Evolutionary conservation across 2,329 filamentous ascomycete genomes (phyloP), one percentile per base, ranked within the genome.

Genomic region (Beauveria bassiana): DNA sequence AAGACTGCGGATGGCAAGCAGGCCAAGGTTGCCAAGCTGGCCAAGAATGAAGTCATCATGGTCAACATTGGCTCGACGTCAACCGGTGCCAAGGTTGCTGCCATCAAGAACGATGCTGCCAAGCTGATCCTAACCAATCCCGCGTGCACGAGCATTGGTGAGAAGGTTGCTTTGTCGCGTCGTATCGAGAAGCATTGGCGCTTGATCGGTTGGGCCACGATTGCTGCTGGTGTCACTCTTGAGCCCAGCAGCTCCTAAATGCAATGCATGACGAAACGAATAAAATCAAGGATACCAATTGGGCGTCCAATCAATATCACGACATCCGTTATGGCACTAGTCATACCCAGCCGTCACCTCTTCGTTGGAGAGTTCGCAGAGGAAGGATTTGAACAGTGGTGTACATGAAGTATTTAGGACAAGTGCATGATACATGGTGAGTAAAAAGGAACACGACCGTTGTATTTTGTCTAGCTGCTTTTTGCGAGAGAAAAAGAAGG

Each of bases 171-270:
- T 47, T 82, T 99, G 72, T 92, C 87, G 74, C 85, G 95, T 79
- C 90, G 95, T 87, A 97, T 98, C 71, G 95, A 99, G 79, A 98
- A 98, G 86, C 93, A 97, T 79, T 98, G 93, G 93, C 90, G 92
- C 79, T 82, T 96, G 72, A 96, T 96, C 70, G 91, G 91, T 69
- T 96, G 91, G 91, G 89, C 89, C 63, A 92, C 89, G 67, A 91
- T 91, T 73, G 86, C 88, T 69, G 82, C 82, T 64, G 81, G 81
- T 78, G 78, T 82, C 54, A 83, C 80, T 43, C 70, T 83, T 58
- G 79, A 82, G 72, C 80, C 80, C 47, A 80, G 76, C 71, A 76
- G 73, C 61, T 73, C 76, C 62, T 80, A 77, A 74, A 59, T 34
- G 46, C 52, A 56, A 50, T 20, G 38, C 45, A 52, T 52, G 53